Percentiles rank a stretch among this genome's conserved stretches.
Conservation (phyloP, 352 stramenopile species). For the Phytophthora sp. region DNA sequence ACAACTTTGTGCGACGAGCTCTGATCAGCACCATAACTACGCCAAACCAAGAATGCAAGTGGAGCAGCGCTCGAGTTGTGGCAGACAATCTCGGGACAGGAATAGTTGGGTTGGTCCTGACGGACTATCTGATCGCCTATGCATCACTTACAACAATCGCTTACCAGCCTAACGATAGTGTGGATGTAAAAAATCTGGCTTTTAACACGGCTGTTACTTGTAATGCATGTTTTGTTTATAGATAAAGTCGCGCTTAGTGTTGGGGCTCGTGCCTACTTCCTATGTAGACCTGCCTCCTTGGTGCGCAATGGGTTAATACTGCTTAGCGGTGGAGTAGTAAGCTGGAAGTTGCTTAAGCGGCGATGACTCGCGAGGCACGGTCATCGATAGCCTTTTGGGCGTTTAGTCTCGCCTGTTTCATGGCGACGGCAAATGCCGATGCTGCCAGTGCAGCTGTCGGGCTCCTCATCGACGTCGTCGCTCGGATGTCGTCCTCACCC, state of each 20-base stretch:
- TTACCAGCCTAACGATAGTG: too few relatives aligned
- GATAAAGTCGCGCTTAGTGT: conserved; percentile 25
- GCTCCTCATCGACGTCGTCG: conserved; percentile 32
- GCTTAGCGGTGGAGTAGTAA: conserved; percentile 21
- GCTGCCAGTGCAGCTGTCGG: conserved; percentile 56
- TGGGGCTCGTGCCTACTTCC: not conserved
- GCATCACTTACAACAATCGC: too few relatives aligned
- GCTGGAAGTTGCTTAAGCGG: conserved; percentile 24
- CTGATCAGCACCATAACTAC: conserved; percentile 21
- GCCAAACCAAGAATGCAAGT: conserved; percentile 3
- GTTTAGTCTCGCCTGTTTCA: conserved; percentile 81
- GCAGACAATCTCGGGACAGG: not conserved
- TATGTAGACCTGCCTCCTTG: not conserved
- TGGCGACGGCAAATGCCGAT: conserved; percentile 75
- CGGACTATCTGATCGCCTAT: too few relatives aligned
- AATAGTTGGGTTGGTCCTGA: too few relatives aligned
- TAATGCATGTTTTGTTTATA: conserved; percentile 34
- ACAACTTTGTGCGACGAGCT: conserved; percentile 16
- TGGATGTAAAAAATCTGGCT: too few relatives aligned
- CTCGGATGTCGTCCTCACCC: conserved; percentile 26
- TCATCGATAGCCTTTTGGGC: conserved; percentile 69
- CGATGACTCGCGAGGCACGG: conserved; percentile 41
- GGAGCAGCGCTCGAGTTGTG: not conserved
- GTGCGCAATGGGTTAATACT: conserved; percentile 26
- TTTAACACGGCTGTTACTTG: not conserved